Evolutionary conservation across 2,329 filamentous ascomycete genomes (phyloP).

Genomic region (Fusarium xyrophilum): DNA sequence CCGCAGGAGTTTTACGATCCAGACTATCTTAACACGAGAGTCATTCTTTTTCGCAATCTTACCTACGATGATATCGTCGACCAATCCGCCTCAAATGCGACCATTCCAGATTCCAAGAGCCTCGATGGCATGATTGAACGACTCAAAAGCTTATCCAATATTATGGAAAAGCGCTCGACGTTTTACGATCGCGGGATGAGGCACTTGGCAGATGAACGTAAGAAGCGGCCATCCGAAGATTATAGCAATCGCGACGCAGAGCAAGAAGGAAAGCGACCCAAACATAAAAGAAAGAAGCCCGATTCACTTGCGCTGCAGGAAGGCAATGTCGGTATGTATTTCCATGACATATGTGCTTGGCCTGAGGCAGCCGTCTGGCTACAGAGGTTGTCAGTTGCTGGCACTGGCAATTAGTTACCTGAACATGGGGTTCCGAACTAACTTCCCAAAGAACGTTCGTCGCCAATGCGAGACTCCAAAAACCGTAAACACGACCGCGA

Average conservation of each 20-base stretch:
- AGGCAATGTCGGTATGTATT: constrained; percentile 42
- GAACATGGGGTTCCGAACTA: constrained; percentile 7
- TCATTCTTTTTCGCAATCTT: constrained; percentile 64
- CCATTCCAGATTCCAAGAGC: constrained; percentile 68
- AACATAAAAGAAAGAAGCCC: constrained; percentile 82
- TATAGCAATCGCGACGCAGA: constrained; percentile 57
- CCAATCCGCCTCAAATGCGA: constrained; percentile 60
- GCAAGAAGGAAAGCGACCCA: constrained; percentile 63
- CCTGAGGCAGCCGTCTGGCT: neutral
- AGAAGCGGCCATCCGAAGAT: constrained; percentile 66
- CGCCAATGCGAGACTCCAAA: constrained; percentile 61
- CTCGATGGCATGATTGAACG: constrained; percentile 69
- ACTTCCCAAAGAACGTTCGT: constrained; percentile 57
- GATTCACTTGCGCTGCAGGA: constrained; percentile 63
- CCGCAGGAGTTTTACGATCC: constrained; percentile 64
- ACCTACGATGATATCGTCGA: constrained; percentile 76
- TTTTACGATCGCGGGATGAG: constrained; percentile 78
- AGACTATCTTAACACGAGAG: constrained; percentile 71
- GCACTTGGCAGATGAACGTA: constrained; percentile 69
- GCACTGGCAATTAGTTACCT: constrained; percentile 7
- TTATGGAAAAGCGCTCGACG: constrained; percentile 70
- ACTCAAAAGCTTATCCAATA: constrained; percentile 68
- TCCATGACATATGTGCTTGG: neutral
- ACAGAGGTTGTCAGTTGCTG: constrained; percentile 3
- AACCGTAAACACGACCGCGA: constrained; percentile 58